Conservation (phyloP, 345 rosid genomes). For the Lumnitzera littorea region DNA sequence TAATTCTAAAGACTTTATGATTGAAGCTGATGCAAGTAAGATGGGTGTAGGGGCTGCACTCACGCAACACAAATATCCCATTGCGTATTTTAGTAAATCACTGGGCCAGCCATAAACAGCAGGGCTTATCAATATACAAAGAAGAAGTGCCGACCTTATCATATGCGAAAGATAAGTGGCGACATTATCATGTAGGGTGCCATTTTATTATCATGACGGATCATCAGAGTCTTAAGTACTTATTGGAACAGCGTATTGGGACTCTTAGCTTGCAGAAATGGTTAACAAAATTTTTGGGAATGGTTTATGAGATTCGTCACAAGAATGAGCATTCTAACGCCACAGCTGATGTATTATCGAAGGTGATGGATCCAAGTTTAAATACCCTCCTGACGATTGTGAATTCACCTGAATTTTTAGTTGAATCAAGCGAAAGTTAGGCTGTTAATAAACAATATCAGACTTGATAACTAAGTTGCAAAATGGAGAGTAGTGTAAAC, state of each 20-base stretch:
- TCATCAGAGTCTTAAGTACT: constrained; percentile 2
- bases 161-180: constrained; percentile 5
- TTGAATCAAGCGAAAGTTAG: too few species aligned
- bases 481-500: too few species aligned
- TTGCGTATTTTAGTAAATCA: constrained; percentile 5
- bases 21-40: too few species aligned
- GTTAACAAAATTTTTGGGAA: constrained; percentile 6
- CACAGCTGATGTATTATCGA: constrained; percentile 1
- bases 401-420: too few species aligned
- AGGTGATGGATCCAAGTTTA: background rate
- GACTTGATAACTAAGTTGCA: too few species aligned
- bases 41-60: background rate
- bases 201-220: constrained; percentile 7
- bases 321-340: background rate
- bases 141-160: constrained; percentile 4
- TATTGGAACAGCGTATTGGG: background rate
- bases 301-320: background rate
- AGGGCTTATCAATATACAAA: background rate
- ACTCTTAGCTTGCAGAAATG: constrained; percentile 1
- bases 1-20: background rate
- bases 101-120: background rate
- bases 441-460: too few species aligned
- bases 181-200: background rate
- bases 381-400: too few species aligned
- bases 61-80: background rate